Conservation (phyloP, 2,329 filamentous ascomycete species). For the Xylariales sp. region DNA sequence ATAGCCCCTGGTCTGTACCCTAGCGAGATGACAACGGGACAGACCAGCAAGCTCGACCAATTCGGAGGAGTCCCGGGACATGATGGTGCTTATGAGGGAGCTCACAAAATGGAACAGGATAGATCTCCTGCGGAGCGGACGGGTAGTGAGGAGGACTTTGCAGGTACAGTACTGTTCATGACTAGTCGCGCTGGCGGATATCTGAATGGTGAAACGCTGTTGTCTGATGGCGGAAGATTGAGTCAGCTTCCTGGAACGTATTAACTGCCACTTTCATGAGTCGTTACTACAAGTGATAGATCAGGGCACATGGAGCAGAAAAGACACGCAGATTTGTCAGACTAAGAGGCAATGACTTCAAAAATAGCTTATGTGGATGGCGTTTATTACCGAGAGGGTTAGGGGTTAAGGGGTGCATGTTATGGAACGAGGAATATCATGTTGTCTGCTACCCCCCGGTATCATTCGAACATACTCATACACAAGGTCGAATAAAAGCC, state of each 20-base stretch:
- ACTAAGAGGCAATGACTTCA: too few relatives aligned
- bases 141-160: conserved; percentile 8
- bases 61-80: background rate
- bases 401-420: too few relatives aligned
- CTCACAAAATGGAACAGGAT: conserved; percentile 3
- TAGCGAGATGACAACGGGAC: conserved; percentile 4
- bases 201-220: conserved; percentile 4
- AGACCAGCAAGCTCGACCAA: background rate
- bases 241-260: conserved; percentile 5
- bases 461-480: too few relatives aligned
- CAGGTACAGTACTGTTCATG: conserved; percentile 6
- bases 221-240: conserved; percentile 5
- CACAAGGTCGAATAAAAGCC: too few relatives aligned
- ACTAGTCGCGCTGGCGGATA: conserved; percentile 4
- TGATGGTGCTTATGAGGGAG: conserved; percentile 1
- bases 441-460: too few relatives aligned
- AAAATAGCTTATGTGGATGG: too few relatives aligned
- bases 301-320: too few relatives aligned
- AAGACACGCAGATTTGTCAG: too few relatives aligned
- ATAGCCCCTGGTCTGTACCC: conserved; percentile 8
- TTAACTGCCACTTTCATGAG: background rate
- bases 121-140: conserved; percentile 3
- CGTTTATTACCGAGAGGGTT: too few relatives aligned
- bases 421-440: too few relatives aligned
- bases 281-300: too few relatives aligned